Base-by-base conservation (phyloP, 768 basidiomycete genomes). In the Auricularia auricula-judae region DNA sequence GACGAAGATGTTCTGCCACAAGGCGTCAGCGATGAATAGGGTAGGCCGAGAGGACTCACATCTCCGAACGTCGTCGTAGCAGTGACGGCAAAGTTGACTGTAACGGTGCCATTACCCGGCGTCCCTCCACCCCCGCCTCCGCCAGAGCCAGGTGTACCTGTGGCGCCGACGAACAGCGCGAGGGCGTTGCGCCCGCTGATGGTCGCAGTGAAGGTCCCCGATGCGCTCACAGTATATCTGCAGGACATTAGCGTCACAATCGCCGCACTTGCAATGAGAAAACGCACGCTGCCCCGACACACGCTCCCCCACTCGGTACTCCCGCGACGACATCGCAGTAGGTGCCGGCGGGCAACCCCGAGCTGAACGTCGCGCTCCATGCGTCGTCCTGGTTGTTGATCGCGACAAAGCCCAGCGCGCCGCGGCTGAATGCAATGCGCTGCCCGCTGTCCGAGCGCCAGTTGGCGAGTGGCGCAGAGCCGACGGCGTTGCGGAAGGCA, bases 291-390 rank as follows among this genome's bases (percentile, higher is more conserved):
- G 74, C 65, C 0, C 85, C 86, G 0, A 81, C 78, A 71, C 87
- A 89, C 1, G 68, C 63, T 1, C 80, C 80, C 1, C 65, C 67
- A 0, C 72, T 72, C 35, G 72, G 75, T 36, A 68, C 71, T 10
- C 86, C 86, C 61, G 77, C 80, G 39, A 86, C 76, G 21, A 87
- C 83, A 71, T 89, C 84, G 72, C 87, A 88, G 68, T 88, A 88
- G 3, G 73, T 71, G 0, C 85, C 86, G 29, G 73, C 79, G 0
- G 86, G 79, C 8, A 88, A 73, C 0, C 82, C 80, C 0, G 86
- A 88, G 18, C 73, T 70, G 71, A 88, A 87, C 0, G 81, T 82
- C 0, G 79, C 63, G 7, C 66, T 81, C 87, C 87, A 88, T 0
- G 73, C 68, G 3, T 76, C 75, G 65, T 86, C 83, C 3, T 73